Percentiles rank a stretch among this genome's conserved stretches.
These are phyloP conservation scores for Chaetomiaceae sp. DNA, from an alignment of 2,329 filamentous ascomycete species.

Conservation along the genomic window DNA sequence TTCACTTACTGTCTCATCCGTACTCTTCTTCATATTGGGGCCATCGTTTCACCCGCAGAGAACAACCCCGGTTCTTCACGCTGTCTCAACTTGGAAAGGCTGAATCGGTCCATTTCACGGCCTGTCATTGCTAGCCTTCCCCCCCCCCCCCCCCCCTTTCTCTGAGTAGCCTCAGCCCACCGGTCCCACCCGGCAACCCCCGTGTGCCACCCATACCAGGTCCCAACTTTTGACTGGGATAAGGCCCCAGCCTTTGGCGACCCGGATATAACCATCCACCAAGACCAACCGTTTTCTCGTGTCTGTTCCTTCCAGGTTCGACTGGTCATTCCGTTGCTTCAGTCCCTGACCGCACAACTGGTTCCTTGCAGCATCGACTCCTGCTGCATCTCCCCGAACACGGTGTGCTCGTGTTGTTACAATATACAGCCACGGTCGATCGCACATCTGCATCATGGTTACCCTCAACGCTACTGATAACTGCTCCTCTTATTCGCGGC, in stretches of 20 bases:
- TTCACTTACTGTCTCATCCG: no score
- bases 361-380: neutral
- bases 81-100: neutral
- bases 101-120: neutral
- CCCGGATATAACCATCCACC: no score
- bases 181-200: slow-evolving; percentile 1
- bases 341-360: neutral
- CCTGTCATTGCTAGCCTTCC: neutral
- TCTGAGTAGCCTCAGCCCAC: neutral
- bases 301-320: neutral
- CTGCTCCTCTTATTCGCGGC: slow-evolving; percentile 16
- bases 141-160: neutral
- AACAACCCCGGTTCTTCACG: neutral
- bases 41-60: no score
- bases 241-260: neutral
- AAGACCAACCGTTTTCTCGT: no score
- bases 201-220: slow-evolving; percentile 1
- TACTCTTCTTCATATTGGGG: no score
- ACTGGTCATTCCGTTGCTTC: neutral
- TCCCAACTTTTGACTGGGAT: no score
- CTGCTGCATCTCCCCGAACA: neutral
- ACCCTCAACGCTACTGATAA: slow-evolving; percentile 7
- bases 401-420: neutral
- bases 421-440: neutral
- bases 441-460: slow-evolving; percentile 16